phyloP scores from a whole-genome alignment of 306 rosid genomes.

The Fagus crenata region DNA sequence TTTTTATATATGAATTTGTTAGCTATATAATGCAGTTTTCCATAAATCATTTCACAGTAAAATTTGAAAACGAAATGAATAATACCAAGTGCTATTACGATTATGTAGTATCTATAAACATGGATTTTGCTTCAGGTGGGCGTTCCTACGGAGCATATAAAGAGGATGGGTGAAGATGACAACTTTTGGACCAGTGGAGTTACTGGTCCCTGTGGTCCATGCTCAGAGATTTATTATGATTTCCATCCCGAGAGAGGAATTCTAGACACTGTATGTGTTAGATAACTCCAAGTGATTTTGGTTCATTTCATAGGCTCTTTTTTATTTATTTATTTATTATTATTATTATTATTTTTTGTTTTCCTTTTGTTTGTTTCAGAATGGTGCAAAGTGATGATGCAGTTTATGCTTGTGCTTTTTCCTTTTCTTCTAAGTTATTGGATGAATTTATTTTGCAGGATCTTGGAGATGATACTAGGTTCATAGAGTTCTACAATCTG shows the following conservation, averaged over 20 bases:
- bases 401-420: constrained; percentile 5
- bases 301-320: constrained; percentile 20
- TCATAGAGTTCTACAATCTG: constrained; percentile 87
- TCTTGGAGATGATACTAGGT: constrained; percentile 82
- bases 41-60: not conserved
- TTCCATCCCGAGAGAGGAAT: constrained; percentile 84
- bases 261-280: constrained; percentile 53
- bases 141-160: constrained; percentile 73
- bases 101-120: constrained; percentile 6
- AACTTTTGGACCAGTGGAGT: constrained; percentile 95
- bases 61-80: not conserved
- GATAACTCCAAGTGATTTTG: constrained; percentile 8
- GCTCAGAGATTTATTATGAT: constrained; percentile 94
- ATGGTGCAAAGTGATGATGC: constrained; percentile 22
- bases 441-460: constrained; percentile 52
- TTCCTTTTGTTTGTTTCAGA: constrained; percentile 22
- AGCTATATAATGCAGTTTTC: not conserved
- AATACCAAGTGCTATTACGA: not conserved
- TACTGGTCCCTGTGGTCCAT: constrained; percentile 96
- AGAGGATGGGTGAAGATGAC: constrained; percentile 90
- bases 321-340: not conserved
- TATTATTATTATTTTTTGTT: not conserved
- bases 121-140: constrained; percentile 63
- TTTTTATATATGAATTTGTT: not conserved
- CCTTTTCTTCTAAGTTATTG: not conserved